Conservation (phyloP, 164 flowering plant genomes). For the Vitis labrusca region DNA sequence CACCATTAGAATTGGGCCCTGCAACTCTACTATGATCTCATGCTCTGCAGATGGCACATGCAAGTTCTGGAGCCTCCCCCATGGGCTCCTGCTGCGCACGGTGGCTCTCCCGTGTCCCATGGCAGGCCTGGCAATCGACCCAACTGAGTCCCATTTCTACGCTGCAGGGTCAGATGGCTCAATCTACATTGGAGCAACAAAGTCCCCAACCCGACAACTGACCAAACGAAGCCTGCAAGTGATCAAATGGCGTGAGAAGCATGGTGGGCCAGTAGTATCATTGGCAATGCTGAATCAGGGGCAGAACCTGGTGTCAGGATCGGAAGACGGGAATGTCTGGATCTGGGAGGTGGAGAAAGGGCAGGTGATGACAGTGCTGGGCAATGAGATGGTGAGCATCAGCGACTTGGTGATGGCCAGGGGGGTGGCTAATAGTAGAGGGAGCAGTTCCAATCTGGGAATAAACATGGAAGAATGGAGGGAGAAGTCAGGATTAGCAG, state of each 20-base stretch:
- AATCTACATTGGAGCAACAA: conserved; percentile 32
- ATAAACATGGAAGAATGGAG: conserved; percentile 14
- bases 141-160: conserved; percentile 18
- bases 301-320: conserved; percentile 36
- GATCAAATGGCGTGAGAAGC: conserved; percentile 22
- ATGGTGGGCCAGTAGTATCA: conserved; percentile 28
- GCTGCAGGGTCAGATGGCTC: conserved; percentile 55
- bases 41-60: conserved; percentile 47
- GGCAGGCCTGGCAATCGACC: conserved; percentile 15
- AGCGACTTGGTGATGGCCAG: conserved; percentile 37
- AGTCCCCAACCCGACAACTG: conserved; percentile 6
- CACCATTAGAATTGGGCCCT: conserved; percentile 22
- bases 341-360: conserved; percentile 37
- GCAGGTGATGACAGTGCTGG: conserved; percentile 22
- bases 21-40: conserved; percentile 28
- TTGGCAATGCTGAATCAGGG: conserved; percentile 17
- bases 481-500: conserved; percentile 17
- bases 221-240: conserved; percentile 1
- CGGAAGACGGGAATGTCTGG: conserved; percentile 47
- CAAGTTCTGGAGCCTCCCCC: conserved; percentile 43
- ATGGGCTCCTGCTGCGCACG: conserved; percentile 23
- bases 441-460: neutral
- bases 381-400: conserved; percentile 20
- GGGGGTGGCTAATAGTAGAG: conserved; percentile 10
- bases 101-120: conserved; percentile 38